A percentile compares a stretch with the other conserved stretches of the same genome.
Evolutionary conservation across 2,329 filamentous ascomycete genomes (phyloP).

Genomic region (Hymenoscyphus salicellus): DNA sequence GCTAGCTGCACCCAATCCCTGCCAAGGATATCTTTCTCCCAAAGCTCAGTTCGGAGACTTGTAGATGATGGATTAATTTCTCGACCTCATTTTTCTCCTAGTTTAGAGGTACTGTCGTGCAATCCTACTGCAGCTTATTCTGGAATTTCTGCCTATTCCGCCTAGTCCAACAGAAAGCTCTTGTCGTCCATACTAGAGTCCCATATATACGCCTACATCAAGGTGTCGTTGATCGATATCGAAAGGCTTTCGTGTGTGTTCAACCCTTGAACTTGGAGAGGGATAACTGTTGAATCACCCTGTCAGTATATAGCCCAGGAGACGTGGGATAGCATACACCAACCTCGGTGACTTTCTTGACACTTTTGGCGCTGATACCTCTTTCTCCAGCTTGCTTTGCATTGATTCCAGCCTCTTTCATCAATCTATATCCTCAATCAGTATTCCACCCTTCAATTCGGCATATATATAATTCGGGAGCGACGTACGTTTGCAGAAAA

Average conservation of each 20-base stretch:
- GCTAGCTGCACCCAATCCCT: background rate
- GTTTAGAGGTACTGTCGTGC: background rate
- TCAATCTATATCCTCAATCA: constrained; percentile 51
- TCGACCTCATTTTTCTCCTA: background rate
- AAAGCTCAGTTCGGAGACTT: background rate
- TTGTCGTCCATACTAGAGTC: background rate
- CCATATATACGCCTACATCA: background rate
- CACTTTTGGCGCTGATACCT: constrained; percentile 68
- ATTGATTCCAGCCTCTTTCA: constrained; percentile 76
- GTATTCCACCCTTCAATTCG: constrained; percentile 3
- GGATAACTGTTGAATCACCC: constrained; percentile 21
- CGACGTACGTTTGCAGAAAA: constrained; percentile 64
- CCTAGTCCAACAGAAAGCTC: background rate
- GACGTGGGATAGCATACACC: constrained; percentile 30
- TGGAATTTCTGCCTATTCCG: background rate
- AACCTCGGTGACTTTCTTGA: constrained; percentile 76
- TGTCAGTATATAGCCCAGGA: background rate
- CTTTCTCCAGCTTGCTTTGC: constrained; percentile 72
- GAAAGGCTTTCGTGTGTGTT: constrained; percentile 5
- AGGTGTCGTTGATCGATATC: background rate
- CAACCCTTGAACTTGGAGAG: constrained; percentile 36
- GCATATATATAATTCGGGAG: background rate
- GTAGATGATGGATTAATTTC: background rate
- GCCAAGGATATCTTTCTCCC: background rate
- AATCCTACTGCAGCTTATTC: background rate